A percentile compares a stretch with the other conserved stretches of the same genome.
Conservation (phyloP, 768 basidiomycete species). For the Russula compacta region DNA sequence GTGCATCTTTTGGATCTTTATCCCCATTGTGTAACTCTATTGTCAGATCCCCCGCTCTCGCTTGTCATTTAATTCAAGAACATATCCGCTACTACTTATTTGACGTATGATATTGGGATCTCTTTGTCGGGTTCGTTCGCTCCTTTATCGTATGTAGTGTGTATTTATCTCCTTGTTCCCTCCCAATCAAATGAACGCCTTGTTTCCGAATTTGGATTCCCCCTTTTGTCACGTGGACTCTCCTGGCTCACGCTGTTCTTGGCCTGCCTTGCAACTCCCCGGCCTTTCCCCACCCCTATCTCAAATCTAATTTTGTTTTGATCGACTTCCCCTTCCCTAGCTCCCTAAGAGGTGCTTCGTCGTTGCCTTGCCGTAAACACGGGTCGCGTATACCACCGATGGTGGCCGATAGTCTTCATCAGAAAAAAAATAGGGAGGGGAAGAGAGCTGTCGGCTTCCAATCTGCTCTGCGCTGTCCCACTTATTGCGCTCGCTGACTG, state of each 20-base stretch:
- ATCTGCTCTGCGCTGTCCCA: neutral
- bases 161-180: conserved; percentile 3
- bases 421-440: neutral
- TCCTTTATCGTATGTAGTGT: conserved; percentile 1
- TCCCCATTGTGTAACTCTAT: conserved; percentile 11
- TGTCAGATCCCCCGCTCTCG: neutral
- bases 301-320: neutral
- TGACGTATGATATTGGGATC: conserved; percentile 9
- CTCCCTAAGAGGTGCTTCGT: neutral
- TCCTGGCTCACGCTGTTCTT: no score
- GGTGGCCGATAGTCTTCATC: neutral
- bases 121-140: neutral
- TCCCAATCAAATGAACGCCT: neutral
- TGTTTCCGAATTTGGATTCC: neutral
- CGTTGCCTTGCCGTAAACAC: neutral
- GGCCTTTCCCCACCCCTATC: no score
- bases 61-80: conserved; percentile 7
- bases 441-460: neutral
- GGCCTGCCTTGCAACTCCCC: no score
- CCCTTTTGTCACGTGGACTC: neutral
- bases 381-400: neutral
- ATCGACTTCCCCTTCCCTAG: neutral
- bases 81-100: conserved; percentile 11
- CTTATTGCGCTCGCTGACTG: neutral
- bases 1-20: neutral